Conservation (phyloP, 768 basidiomycete species). For the Amanita fuliginea region DNA sequence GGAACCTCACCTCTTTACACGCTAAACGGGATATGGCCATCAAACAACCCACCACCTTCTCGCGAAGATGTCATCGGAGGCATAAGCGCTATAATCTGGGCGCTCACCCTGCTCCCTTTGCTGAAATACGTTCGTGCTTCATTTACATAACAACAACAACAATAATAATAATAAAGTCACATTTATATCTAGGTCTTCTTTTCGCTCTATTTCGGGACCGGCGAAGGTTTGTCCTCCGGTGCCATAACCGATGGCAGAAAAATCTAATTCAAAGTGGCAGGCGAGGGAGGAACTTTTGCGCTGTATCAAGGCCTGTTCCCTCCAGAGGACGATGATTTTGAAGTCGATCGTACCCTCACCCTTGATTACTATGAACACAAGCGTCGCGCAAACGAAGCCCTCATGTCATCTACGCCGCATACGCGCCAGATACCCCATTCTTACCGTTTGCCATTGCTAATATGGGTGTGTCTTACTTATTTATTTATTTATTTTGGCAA, state of each 20-base stretch:
- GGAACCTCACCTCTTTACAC: slow-evolving; percentile 57
- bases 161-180: too few species aligned
- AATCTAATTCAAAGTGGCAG: slow-evolving; percentile 13
- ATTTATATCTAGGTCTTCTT: neutral
- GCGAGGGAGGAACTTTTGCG: slow-evolving; percentile 63
- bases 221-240: neutral
- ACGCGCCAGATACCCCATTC: slow-evolving; percentile 16
- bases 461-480: slow-evolving; percentile 35
- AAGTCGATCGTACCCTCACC: slow-evolving; percentile 43
- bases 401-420: slow-evolving; percentile 3
- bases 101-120: slow-evolving; percentile 47
- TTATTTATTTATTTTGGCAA: too few species aligned
- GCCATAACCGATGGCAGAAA: neutral
- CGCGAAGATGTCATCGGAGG: slow-evolving; percentile 55
- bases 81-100: slow-evolving; percentile 54
- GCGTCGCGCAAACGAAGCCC: slow-evolving; percentile 1
- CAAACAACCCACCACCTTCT: slow-evolving; percentile 32
- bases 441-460: slow-evolving; percentile 36
- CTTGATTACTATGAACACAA: slow-evolving; percentile 24
- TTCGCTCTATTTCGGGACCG: neutral
- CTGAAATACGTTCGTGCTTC: slow-evolving; percentile 59
- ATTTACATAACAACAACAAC: too few species aligned
- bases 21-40: slow-evolving; percentile 52
- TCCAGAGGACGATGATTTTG: slow-evolving; percentile 28
- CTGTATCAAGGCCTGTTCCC: slow-evolving; percentile 51